Conservation (phyloP, 1,284 basidiomycete genomes). For the Agroathelia rolfsii region DNA sequence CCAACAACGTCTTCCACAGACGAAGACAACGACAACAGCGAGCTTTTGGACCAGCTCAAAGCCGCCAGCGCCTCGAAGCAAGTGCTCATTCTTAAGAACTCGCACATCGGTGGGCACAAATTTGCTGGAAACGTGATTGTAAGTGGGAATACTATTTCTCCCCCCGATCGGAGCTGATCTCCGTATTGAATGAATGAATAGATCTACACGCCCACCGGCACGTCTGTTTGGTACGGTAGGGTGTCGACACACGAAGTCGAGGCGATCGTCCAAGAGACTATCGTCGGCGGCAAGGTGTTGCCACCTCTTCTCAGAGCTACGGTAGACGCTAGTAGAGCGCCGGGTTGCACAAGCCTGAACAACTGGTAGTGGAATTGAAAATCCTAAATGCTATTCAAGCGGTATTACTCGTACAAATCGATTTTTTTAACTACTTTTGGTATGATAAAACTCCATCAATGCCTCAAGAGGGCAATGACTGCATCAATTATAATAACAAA, state of each 20-base stretch:
- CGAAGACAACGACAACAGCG: conserved; percentile 26
- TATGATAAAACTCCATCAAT: too few relatives aligned
- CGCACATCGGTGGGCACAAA: conserved; percentile 86
- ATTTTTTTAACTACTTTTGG: too few relatives aligned
- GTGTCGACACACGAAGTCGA: conserved; percentile 84
- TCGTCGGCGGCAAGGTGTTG: conserved; percentile 74
- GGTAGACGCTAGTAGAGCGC: conserved; percentile 40
- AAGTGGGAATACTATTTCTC: conserved; percentile 29
- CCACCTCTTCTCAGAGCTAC: conserved; percentile 79
- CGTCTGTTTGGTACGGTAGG: conserved; percentile 87
- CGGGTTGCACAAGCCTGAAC: conserved; percentile 56
- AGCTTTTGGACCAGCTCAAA: conserved; percentile 40
- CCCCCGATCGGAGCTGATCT: too few relatives aligned
- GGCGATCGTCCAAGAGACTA: conserved; percentile 78
- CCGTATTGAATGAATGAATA: too few relatives aligned
- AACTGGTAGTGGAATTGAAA: conserved; percentile 74
- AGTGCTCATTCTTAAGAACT: conserved; percentile 77
- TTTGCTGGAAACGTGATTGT: conserved; percentile 90
- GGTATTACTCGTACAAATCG: too few relatives aligned
- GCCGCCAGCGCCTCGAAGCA: conserved; percentile 38
- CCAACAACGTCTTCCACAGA: conserved; percentile 25
- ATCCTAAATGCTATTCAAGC: too few relatives aligned
- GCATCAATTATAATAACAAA: too few relatives aligned
- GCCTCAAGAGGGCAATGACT: too few relatives aligned
- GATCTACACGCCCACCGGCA: conserved; percentile 82